A percentile compares a stretch with the other conserved stretches of the same genome.
phyloP scores from a whole-genome alignment of 2,329 filamentous ascomycete genomes.

The Exutisphaerella laricina region DNA sequence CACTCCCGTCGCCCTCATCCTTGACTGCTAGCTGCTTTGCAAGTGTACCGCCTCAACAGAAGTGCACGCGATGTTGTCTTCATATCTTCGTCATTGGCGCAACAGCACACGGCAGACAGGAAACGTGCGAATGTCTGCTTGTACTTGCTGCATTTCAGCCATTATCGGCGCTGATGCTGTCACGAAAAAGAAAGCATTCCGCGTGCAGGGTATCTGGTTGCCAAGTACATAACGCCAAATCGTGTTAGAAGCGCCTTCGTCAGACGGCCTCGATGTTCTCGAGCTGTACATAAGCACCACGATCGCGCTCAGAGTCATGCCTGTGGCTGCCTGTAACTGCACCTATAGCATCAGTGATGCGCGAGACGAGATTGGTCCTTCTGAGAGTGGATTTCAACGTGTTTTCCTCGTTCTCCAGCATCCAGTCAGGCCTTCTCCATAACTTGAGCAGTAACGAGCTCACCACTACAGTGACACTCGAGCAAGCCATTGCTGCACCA shows the following conservation, averaged over 20 bases:
- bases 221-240: too few species aligned
- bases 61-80: too few species aligned
- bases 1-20: too few species aligned
- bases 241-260: too few species aligned
- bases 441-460: conserved; percentile 79
- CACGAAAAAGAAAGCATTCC: not conserved
- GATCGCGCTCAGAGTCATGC: conserved; percentile 33
- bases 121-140: too few species aligned
- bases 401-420: conserved; percentile 44
- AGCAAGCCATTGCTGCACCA: conserved; percentile 87
- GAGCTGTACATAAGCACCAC: conserved; percentile 43
- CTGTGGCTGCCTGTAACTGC: conserved; percentile 27
- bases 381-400: conserved; percentile 8
- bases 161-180: not conserved
- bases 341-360: conserved; percentile 14
- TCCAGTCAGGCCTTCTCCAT: conserved; percentile 81
- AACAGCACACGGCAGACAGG: too few species aligned
- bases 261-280: conserved; percentile 36
- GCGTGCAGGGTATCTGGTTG: conserved; percentile 6
- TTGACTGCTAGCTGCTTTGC: too few species aligned
- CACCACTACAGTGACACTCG: conserved; percentile 81
- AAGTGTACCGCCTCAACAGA: too few species aligned
- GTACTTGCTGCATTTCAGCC: too few species aligned
- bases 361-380: conserved; percentile 8
- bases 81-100: too few species aligned